phyloP scores from a whole-genome alignment of 192 early-diverging fungal genomes.

The Oehlia diaphana region DNA sequence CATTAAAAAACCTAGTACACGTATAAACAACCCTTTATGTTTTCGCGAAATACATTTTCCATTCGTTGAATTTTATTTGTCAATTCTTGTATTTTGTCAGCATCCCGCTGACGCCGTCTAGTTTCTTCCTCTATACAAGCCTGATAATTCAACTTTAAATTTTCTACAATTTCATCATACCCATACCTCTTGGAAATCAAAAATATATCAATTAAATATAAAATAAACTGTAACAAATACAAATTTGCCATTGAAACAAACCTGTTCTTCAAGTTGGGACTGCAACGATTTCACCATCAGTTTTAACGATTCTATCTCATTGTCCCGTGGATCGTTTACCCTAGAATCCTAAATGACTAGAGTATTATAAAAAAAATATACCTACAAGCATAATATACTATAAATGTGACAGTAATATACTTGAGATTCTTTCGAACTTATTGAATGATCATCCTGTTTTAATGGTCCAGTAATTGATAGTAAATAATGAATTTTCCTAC shows the following conservation, averaged over 20 bases:
- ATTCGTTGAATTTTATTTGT: constrained; percentile 39
- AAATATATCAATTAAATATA: background rate
- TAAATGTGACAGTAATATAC: too few relatives aligned
- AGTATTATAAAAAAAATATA: too few relatives aligned
- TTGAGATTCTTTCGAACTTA: background rate
- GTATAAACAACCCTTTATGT: constrained; percentile 37
- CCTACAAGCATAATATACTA: too few relatives aligned
- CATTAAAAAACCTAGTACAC: constrained; percentile 38
- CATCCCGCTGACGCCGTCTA: constrained; percentile 44
- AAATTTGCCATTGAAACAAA: background rate
- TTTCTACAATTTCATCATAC: constrained; percentile 49
- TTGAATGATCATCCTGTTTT: background rate
- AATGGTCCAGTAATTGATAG: constrained; percentile 8
- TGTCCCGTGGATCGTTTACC: background rate
- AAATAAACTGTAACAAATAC: background rate
- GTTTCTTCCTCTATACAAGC: constrained; percentile 45
- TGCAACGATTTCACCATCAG: constrained; percentile 12
- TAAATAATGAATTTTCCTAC: constrained; percentile 23
- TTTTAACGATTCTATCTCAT: constrained; percentile 12
- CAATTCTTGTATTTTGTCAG: constrained; percentile 44
- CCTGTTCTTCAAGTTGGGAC: constrained; percentile 32
- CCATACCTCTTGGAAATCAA: constrained; percentile 33
- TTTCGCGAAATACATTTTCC: constrained; percentile 38
- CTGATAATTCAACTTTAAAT: constrained; percentile 46
- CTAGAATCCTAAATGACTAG: background rate